Evolutionary conservation across 2,329 filamentous ascomycete genomes (phyloP), one percentile per base, ranked within the genome.

Genomic region (Venturia pyrina): DNA sequence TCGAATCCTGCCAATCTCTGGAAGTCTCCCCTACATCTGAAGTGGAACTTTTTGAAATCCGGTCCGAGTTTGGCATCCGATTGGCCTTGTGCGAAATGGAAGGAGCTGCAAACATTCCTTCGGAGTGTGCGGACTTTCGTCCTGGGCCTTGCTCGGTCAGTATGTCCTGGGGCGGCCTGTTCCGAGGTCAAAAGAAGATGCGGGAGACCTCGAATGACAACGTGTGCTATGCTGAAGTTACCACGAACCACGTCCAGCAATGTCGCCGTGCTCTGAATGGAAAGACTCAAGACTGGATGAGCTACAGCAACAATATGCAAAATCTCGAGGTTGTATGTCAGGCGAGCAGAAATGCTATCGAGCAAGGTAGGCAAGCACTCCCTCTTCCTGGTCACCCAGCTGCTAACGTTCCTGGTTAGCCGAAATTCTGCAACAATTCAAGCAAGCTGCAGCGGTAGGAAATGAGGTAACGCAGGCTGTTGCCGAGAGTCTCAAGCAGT

Each of bases 11-110:
- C 70, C 78, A 83, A 69, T 73, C 77, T 0, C 75, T 85, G 34
- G 78, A 80, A 53, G 70, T 70, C 8, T 34, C 65, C 7, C 41
- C 40, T 28, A 41, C 48, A 40, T 19, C 63, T n/a, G 73, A 75
- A 46, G 67, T 70, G 5, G 69, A 73, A 11, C 67, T 77, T n/a
- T 75, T 76, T 48, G 72, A 72, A 15, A 70, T 75, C 64, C 84
- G 81, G 68, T 84, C 83, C 5, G 78, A 85, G 41, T 89, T 87
- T 68, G 85, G 86, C 1, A 82, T 83, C 10, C 82, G 85, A 57
- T 77, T 89, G 19, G 85, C 87, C 13, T 77, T 87, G 10, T 89
- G 87, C 69, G 86, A 89, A 70, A 78, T 88, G 8, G 77, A 79
- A 13, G 81, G 80, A 24, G 82, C 83, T 65, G 63, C 67, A 69